These are phyloP conservation scores for Neckera pumila DNA, from an alignment of 225 moss, liverwort and hornwort species.

Conservation along the genomic window DNA sequence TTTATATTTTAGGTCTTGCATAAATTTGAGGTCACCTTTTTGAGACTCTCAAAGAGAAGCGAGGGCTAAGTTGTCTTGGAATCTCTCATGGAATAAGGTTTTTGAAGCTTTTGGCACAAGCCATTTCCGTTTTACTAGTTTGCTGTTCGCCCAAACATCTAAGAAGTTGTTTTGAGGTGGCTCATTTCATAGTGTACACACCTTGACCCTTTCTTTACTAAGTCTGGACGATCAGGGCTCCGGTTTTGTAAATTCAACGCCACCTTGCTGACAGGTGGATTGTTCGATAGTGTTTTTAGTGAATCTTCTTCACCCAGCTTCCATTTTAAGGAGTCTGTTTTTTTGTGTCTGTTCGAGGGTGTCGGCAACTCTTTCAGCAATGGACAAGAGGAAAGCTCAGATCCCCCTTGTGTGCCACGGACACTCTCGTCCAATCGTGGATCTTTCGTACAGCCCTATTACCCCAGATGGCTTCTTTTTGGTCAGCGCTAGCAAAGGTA, in stretches of 20 bases:
- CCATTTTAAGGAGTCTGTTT: not conserved
- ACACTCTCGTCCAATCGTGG: slow-evolving; percentile 95
- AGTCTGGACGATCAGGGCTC: not conserved
- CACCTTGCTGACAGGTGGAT: slow-evolving; percentile 1
- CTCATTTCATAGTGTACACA: slow-evolving; percentile 16
- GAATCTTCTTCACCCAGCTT: not conserved
- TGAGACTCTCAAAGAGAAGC: slow-evolving; percentile 44
- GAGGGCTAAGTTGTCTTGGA: not conserved
- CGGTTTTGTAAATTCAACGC: slow-evolving; percentile 6
- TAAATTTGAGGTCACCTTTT: slow-evolving; percentile 53
- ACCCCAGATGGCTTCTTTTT: slow-evolving; percentile 97
- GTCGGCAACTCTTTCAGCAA: slow-evolving; percentile 1
- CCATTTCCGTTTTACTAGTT: slow-evolving; percentile 1
- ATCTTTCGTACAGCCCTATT: slow-evolving; percentile 89
- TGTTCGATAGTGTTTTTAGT: not conserved
- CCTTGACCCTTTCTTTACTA: not conserved
- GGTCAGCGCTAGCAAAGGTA: slow-evolving; percentile 99
- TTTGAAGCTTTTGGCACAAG: not conserved
- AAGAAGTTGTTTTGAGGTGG: slow-evolving; percentile 37
- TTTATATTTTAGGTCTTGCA: slow-evolving; percentile 14
- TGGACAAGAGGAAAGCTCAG: slow-evolving; percentile 99
- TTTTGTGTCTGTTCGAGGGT: not conserved
- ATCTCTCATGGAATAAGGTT: not conserved
- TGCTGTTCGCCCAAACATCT: slow-evolving; percentile 40
- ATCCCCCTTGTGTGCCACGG: slow-evolving; percentile 96